A percentile compares a stretch with the other conserved stretches of the same genome.
Evolutionary conservation across 805 yeast species (phyloP).

Genomic region (Candida krabiensis): DNA sequence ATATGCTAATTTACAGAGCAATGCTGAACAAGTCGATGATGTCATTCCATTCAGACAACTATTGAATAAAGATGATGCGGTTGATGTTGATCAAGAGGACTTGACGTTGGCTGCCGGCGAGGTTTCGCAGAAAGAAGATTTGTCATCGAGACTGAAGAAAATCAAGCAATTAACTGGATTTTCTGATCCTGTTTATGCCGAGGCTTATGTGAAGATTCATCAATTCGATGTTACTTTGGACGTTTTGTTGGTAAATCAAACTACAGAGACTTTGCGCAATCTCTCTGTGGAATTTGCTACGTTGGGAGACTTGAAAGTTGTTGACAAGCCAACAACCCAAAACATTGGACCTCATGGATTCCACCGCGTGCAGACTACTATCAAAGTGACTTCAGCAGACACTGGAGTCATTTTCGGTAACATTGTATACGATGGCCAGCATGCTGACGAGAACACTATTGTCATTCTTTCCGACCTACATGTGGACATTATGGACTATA

Average conservation of each 20-base stretch:
- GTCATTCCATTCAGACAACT: constrained; percentile 79
- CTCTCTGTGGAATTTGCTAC: constrained; percentile 94
- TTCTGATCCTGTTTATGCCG: constrained; percentile 97
- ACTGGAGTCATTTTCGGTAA: constrained; percentile 98
- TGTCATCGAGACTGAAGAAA: constrained; percentile 79
- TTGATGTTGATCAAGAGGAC: constrained; percentile 57
- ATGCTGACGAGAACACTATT: constrained; percentile 83
- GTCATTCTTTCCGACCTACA: constrained; percentile 93
- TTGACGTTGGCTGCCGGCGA: constrained; percentile 54
- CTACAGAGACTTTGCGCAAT: constrained; percentile 85
- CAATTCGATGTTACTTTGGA: constrained; percentile 96
- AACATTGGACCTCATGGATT: constrained; percentile 98
- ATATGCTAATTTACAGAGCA: constrained; percentile 56
- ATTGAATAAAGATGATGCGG: constrained; percentile 42
- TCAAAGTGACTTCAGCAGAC: constrained; percentile 95
- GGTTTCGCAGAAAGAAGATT: constrained; percentile 52
- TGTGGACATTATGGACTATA: constrained; percentile 95
- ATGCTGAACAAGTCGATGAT: constrained; percentile 78
- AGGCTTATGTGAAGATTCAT: constrained; percentile 93
- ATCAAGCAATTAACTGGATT: constrained; percentile 96
- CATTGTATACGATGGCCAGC: constrained; percentile 93
- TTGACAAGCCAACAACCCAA: constrained; percentile 85
- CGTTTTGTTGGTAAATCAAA: constrained; percentile 91
- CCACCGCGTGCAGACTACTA: constrained; percentile 82
- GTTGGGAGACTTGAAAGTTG: constrained; percentile 91